These are phyloP conservation scores for Rhinocladiella mackenziei DNA, from an alignment of 2,329 filamentous ascomycete genomes.

Conservation along the genomic window DNA sequence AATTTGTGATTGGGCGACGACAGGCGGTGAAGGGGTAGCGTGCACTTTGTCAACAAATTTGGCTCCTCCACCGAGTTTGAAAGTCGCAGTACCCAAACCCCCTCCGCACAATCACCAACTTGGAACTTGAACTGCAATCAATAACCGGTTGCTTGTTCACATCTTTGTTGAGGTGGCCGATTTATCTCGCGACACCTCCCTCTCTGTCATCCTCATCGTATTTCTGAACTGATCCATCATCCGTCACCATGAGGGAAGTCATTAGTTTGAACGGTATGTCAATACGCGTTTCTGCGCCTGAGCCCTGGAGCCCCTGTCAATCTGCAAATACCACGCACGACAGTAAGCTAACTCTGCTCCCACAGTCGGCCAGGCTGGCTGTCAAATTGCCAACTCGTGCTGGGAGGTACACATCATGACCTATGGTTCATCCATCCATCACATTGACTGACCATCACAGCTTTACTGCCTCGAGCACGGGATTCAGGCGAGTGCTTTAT, in stretches of 20 bases:
- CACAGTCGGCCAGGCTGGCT: slow-evolving; percentile 98
- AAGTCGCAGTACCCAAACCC: slow-evolving; percentile 13
- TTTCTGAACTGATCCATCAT: slow-evolving; percentile 8
- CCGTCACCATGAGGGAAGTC: slow-evolving; percentile 87
- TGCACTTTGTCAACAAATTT: slow-evolving; percentile 24
- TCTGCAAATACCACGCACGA: slow-evolving; percentile 19
- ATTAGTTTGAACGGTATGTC: slow-evolving; percentile 95
- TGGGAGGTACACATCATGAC: slow-evolving; percentile 84
- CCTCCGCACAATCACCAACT: slow-evolving; percentile 23
- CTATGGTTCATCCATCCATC: slow-evolving; percentile 21
- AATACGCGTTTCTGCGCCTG: slow-evolving; percentile 27
- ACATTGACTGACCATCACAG: slow-evolving; percentile 51
- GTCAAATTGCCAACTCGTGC: slow-evolving; percentile 99
- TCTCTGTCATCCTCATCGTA: slow-evolving; percentile 6
- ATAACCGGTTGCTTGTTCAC: slow-evolving; percentile 27
- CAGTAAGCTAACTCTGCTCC: slow-evolving; percentile 53
- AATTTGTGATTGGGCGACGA: slow-evolving; percentile 14
- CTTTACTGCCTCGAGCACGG: slow-evolving; percentile 99
- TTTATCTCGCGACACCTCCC: slow-evolving; percentile 10
- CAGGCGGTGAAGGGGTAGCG: slow-evolving; percentile 23
- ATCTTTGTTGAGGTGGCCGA: slow-evolving; percentile 13
- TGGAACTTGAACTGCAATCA: slow-evolving; percentile 14
- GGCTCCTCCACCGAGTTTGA: background rate
- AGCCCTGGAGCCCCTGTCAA: slow-evolving; percentile 17
- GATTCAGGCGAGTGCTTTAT: slow-evolving; percentile 72